These are phyloP conservation scores for Galerina marginata DNA, from an alignment of 768 basidiomycete genomes.

Conservation along the genomic window DNA sequence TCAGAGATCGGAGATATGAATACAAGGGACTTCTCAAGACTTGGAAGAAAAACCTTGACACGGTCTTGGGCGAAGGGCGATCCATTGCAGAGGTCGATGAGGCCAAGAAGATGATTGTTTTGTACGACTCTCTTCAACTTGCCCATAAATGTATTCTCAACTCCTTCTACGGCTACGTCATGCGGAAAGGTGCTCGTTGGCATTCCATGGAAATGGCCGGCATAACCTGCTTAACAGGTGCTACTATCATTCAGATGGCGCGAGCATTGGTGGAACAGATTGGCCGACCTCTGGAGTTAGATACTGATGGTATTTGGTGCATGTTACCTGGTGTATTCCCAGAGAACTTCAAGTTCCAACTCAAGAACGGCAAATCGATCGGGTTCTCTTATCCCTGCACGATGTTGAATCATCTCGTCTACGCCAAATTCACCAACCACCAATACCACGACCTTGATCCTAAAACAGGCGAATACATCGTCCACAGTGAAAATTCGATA, in stretches of 20 bases:
- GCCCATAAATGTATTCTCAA: constrained; percentile 99
- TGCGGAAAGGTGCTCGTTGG: constrained; percentile 99
- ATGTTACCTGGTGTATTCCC: constrained; percentile 99
- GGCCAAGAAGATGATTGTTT: constrained; percentile 98
- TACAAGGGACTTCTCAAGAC: constrained; percentile 99
- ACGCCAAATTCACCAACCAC: constrained; percentile 94
- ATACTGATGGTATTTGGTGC: constrained; percentile 99
- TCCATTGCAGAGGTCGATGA: constrained; percentile 90
- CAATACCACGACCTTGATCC: constrained; percentile 95
- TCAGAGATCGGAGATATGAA: constrained; percentile 97
- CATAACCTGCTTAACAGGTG: constrained; percentile 97
- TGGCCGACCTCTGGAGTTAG: constrained; percentile 94
- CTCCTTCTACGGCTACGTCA: constrained; percentile 99
- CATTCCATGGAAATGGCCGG: constrained; percentile 99
- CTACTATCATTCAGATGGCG: constrained; percentile 98
- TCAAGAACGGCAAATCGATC: constrained; percentile 85
- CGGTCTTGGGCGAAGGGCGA: constrained; percentile 64
- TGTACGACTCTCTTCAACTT: constrained; percentile 97
- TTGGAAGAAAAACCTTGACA: constrained; percentile 98
- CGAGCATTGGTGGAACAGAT: constrained; percentile 97
- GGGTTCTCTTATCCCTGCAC: constrained; percentile 96
- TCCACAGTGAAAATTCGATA: constrained; percentile 97
- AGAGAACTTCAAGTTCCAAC: constrained; percentile 96
- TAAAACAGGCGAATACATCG: constrained; percentile 80
- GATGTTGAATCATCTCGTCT: constrained; percentile 98